These are phyloP conservation scores for Durusdinium trenchii DNA, from an alignment of 73 alveolate species.

Conservation along the genomic window DNA sequence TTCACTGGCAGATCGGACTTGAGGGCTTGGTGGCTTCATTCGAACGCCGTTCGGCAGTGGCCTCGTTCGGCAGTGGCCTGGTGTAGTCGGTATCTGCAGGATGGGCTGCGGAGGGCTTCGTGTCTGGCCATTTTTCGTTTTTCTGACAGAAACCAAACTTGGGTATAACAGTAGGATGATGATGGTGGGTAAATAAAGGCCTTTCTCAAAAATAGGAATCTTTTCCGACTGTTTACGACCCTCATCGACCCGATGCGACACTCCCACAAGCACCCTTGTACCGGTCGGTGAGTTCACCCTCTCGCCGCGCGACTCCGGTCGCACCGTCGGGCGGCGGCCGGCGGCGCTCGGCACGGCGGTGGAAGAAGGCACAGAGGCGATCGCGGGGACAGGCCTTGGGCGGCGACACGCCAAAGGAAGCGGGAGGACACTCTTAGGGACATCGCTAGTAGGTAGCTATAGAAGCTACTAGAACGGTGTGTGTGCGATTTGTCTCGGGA, in stretches of 20 bases:
- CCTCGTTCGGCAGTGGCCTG: conserved; percentile 51
- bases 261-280: background rate
- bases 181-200: background rate
- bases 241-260: background rate
- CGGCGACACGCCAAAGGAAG: no score
- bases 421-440: no score
- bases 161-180: background rate
- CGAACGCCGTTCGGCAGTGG: no score
- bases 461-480: no score
- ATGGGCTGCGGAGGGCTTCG: no score
- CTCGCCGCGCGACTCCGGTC: background rate
- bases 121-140: no score
- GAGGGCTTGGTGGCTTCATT: no score
- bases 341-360: conserved; percentile 84
- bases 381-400: conserved; percentile 69
- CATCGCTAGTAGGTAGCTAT: no score
- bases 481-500: no score
- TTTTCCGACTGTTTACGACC: background rate
- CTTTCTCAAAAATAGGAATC: background rate
- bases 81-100: conserved; percentile 85
- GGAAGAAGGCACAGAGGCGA: conserved; percentile 90
- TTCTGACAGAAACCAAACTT: no score
- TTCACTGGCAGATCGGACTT: background rate
- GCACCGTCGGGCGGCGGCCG: conserved; percentile 73
- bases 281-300: background rate